These are phyloP conservation scores for Zymoseptoria tritici DNA, from an alignment of 2,329 filamentous ascomycete genomes.

Conservation along the genomic window DNA sequence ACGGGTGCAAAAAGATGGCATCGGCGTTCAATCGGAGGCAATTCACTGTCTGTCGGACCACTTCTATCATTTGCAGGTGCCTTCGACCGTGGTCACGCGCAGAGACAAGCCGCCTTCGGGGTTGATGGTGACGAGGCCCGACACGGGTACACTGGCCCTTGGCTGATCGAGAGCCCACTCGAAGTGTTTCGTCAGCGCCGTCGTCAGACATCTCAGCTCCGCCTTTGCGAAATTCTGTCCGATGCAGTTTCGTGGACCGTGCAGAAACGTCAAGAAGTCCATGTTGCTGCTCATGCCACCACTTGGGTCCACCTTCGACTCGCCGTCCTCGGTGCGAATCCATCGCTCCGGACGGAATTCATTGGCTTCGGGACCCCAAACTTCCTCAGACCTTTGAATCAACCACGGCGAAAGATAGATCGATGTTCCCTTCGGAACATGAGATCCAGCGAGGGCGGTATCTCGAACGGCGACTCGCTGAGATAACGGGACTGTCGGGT, in stretches of 20 bases:
- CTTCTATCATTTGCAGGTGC: too few relatives aligned
- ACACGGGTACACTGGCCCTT: slow-evolving; percentile 13
- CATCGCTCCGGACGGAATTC: slow-evolving; percentile 28
- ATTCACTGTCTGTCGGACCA: too few relatives aligned
- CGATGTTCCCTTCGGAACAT: slow-evolving; percentile 39
- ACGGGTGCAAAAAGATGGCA: too few relatives aligned
- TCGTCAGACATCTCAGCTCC: slow-evolving; percentile 23
- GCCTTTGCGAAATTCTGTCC: slow-evolving; percentile 24
- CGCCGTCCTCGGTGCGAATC: slow-evolving; percentile 33
- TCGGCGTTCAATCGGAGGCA: too few relatives aligned
- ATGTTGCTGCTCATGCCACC: slow-evolving; percentile 34
- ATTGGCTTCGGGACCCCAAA: slow-evolving; percentile 28
- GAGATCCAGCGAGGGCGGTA: slow-evolving; percentile 10
- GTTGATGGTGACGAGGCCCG: slow-evolving; percentile 16
- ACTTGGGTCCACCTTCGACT: slow-evolving; percentile 42
- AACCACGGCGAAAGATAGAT: slow-evolving; percentile 50
- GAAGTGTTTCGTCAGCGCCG: slow-evolving; percentile 18
- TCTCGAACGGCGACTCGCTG: slow-evolving; percentile 11
- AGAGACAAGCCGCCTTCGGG: slow-evolving; percentile 13
- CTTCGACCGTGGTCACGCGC: neutral
- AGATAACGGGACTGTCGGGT: slow-evolving; percentile 15
- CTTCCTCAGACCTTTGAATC: slow-evolving; percentile 23
- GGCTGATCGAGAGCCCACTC: slow-evolving; percentile 16
- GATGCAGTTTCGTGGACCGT: slow-evolving; percentile 30
- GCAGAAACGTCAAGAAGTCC: slow-evolving; percentile 37